phyloP scores from a whole-genome alignment of 352 stramenopile species.

The Aphanomyces astaci region DNA sequence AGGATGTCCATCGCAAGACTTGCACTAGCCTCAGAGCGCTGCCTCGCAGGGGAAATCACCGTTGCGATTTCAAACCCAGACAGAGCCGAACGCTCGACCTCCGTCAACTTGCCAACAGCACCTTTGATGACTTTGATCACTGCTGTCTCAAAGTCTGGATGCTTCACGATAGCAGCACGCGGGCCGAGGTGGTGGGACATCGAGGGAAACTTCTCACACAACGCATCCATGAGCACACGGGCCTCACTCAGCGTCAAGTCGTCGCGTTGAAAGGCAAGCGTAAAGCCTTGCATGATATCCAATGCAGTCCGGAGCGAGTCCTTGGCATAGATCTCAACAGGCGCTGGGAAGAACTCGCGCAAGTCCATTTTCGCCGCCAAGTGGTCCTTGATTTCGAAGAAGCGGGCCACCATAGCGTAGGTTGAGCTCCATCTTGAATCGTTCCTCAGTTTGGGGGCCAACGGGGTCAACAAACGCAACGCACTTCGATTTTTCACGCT shows the following conservation, averaged over 20 bases:
- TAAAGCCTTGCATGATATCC: neutral
- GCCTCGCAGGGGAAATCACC: neutral
- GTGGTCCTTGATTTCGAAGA: neutral
- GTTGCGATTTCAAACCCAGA: neutral
- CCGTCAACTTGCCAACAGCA: neutral
- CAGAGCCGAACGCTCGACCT: too few relatives aligned
- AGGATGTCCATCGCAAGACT: neutral
- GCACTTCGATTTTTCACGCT: neutral
- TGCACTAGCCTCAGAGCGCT: neutral
- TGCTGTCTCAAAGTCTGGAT: neutral
- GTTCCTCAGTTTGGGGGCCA: neutral
- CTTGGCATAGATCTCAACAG: neutral
- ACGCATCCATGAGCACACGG: neutral
- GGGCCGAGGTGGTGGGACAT: neutral
- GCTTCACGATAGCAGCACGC: neutral
- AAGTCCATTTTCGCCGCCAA: neutral
- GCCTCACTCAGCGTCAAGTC: neutral
- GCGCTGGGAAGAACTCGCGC: neutral
- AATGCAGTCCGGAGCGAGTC: neutral
- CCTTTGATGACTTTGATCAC: neutral
- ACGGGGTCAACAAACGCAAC: neutral
- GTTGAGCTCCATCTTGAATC: neutral
- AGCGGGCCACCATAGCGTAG: neutral
- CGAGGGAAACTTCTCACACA: neutral
- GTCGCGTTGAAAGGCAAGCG: neutral